phyloP scores from a whole-genome alignment of 768 basidiomycete genomes.

The Phanerodontia chrysosporium region DNA sequence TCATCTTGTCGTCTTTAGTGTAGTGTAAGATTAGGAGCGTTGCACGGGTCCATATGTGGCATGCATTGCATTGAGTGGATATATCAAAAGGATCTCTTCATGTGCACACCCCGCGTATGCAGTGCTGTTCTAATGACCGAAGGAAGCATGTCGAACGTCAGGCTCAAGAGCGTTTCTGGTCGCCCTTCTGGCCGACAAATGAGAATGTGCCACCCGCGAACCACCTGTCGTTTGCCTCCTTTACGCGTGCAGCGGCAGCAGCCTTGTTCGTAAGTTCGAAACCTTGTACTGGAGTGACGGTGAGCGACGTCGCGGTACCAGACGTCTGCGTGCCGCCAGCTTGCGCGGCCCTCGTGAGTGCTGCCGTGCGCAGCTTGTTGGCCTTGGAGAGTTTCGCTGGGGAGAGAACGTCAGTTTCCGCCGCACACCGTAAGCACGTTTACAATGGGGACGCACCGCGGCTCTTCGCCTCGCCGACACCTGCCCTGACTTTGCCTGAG shows the following conservation, averaged over 20 bases:
- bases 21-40: conserved; percentile 6
- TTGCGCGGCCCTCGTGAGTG: conserved; percentile 74
- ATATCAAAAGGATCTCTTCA: background rate
- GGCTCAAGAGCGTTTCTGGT: conserved; percentile 2
- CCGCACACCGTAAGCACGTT: background rate
- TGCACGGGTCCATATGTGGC: background rate
- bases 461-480: conserved; percentile 83
- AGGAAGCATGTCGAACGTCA: background rate
- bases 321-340: conserved; percentile 46
- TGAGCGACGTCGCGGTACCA: conserved; percentile 87
- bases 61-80: background rate
- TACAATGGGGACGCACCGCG: conserved; percentile 54
- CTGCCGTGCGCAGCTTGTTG: conserved; percentile 86
- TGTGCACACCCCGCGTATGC: background rate
- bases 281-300: conserved; percentile 96
- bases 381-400: conserved; percentile 93
- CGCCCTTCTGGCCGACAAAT: conserved; percentile 59
- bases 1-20: background rate
- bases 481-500: conserved; percentile 87
- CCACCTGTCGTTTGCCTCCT: conserved; percentile 97
- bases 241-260: conserved; percentile 80
- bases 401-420: background rate
- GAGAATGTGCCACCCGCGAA: conserved; percentile 86
- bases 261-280: conserved; percentile 94
- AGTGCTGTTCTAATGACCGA: background rate